Percentiles rank a stretch among this genome's conserved stretches.
Conservation (phyloP, 257 asterid species). For the Solanum verrucosum region DNA sequence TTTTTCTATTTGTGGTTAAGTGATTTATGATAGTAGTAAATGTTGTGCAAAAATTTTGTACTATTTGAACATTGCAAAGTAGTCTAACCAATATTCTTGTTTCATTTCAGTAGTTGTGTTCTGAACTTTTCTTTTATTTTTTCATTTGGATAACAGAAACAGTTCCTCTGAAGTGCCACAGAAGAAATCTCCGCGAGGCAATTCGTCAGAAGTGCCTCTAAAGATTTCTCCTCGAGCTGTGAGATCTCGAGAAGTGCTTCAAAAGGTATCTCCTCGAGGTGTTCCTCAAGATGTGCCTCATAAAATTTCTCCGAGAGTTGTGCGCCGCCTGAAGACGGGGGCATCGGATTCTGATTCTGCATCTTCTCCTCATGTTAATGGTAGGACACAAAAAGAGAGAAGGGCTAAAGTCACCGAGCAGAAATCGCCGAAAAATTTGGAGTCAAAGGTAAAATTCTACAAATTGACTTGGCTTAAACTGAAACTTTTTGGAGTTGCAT, state of each 20-base stretch:
- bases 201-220: conserved; percentile 21
- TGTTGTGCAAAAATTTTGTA: background rate
- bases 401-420: conserved; percentile 51
- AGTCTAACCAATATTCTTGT: background rate
- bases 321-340: conserved; percentile 59
- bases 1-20: background rate
- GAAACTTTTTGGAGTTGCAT: background rate
- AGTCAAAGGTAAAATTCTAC: conserved; percentile 42
- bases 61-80: background rate
- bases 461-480: background rate
- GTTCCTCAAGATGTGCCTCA: conserved; percentile 15
- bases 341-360: conserved; percentile 52
- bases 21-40: background rate
- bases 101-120: background rate
- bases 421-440: conserved; percentile 46
- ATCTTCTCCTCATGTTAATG: conserved; percentile 40
- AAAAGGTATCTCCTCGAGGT: conserved; percentile 22
- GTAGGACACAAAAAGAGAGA: conserved; percentile 44
- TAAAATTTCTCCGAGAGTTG: conserved; percentile 54
- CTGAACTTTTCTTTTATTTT: background rate
- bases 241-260: conserved; percentile 23
- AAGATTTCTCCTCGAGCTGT: conserved; percentile 31
- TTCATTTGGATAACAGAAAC: conserved; percentile 24
- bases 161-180: conserved; percentile 30
- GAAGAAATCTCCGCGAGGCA: conserved; percentile 35